Base-by-base conservation (phyloP, 2,329 filamentous ascomycete genomes). In the Colletotrichum filicis region DNA sequence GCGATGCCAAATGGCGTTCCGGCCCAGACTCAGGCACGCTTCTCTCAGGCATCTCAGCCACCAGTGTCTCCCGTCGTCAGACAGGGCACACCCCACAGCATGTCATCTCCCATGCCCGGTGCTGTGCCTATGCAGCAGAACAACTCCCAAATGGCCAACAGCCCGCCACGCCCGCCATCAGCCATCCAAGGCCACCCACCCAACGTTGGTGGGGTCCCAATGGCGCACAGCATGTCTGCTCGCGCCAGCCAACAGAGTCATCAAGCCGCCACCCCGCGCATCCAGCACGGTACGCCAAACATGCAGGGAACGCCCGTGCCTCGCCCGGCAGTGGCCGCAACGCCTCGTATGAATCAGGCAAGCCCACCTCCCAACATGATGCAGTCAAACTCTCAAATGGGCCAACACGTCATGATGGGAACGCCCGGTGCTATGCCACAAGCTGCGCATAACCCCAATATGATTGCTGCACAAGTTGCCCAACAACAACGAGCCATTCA, bases 221-320 rank as follows among this genome's bases (percentile, higher is more conserved):
- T 91, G 87, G 83, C 89, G 0, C 87, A 89, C 76, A 88, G 85
- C 76, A 92, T 92, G 90, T 91, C 89, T 67, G 86, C 89, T 24
- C 87, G 90, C 74, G 89, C 89, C 70, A 92, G 91, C 77, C 91
- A 93, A 77, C 91, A 92, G 78, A 92, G 91, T 75, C 91, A 92
- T 79, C 85, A 86, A 2, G 87, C 89, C 3, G 88, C 87, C n/a
- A 92, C 91, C 11, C 91, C 91, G 30, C 87, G 90, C 14, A 89
- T 92, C 82, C 88, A 87, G 6, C 87, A 86, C 74, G 86, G 88
- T 16, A 93, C 91, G 1, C 91, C 91, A 2, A 90, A 89, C 73
- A 88, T 92, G 14, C 89, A 91, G 71, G 87, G 86, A 32, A 92
- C 91, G 0, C 91, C 91, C 0, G 87, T 91, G 24, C 86, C 83